Percentiles rank a stretch among this genome's conserved stretches.
phyloP scores from a whole-genome alignment of 2,329 filamentous ascomycete species.

The Macroventuria anomochaeta region DNA sequence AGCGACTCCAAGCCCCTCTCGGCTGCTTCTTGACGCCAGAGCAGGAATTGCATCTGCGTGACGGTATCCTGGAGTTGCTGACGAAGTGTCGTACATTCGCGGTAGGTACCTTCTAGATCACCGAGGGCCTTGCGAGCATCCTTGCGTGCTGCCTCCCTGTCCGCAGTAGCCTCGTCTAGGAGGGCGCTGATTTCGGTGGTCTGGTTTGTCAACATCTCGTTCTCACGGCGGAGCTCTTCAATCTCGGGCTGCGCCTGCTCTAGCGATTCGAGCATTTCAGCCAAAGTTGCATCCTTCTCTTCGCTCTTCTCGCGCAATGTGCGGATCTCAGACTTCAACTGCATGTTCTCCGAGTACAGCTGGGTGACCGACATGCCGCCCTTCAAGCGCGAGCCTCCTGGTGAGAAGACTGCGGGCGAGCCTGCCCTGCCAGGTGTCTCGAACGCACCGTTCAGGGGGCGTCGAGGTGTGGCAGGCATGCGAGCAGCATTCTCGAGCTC shows the following conservation, averaged over 20 bases:
- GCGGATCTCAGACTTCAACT: conserved; percentile 73
- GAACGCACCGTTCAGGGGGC: conserved; percentile 58
- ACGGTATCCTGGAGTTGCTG: conserved; percentile 89
- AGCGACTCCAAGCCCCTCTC: conserved; percentile 79
- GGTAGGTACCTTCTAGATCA: conserved; percentile 66
- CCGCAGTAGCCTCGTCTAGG: conserved; percentile 80
- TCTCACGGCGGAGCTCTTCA: conserved; percentile 81
- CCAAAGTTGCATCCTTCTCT: conserved; percentile 76
- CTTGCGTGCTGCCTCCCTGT: conserved; percentile 79
- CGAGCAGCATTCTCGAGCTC: conserved; percentile 46
- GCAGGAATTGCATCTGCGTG: conserved; percentile 85
- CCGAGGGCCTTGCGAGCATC: conserved; percentile 79
- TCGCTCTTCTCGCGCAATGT: conserved; percentile 76
- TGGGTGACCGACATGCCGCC: conserved; percentile 66
- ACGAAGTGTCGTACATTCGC: conserved; percentile 78
- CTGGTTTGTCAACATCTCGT: conserved; percentile 79
- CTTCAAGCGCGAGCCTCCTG: conserved; percentile 61
- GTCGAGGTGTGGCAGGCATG: conserved; percentile 60
- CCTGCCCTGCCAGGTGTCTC: conserved; percentile 58
- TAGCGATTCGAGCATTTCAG: conserved; percentile 83
- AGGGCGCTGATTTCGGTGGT: conserved; percentile 79
- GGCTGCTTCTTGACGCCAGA: conserved; percentile 83
- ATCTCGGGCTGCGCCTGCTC: conserved; percentile 88
- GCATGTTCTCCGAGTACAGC: conserved; percentile 67
- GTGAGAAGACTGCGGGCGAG: conserved; percentile 61